These are phyloP conservation scores for Paracorniculantispora psalliotae DNA, from an alignment of 2,329 filamentous ascomycete species.

Conservation along the genomic window DNA sequence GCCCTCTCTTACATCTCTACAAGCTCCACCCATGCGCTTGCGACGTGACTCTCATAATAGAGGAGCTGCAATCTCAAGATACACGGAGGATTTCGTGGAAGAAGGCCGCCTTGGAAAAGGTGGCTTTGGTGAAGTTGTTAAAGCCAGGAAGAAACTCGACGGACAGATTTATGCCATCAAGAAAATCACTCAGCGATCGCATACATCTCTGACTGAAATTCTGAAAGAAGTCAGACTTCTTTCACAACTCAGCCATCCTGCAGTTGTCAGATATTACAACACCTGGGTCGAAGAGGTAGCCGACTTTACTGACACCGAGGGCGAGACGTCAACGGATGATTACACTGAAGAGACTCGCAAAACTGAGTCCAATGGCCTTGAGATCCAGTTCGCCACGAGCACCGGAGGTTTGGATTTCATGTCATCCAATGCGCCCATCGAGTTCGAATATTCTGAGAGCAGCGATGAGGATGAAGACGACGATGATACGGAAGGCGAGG, in stretches of 20 bases:
- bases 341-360: conserved; percentile 33
- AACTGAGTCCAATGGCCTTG: conserved; percentile 36
- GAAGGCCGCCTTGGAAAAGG: conserved; percentile 85
- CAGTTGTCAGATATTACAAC: conserved; percentile 84
- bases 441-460: conserved; percentile 64
- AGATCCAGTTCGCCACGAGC: conserved; percentile 62
- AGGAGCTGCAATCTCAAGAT: conserved; percentile 60
- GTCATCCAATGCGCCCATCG: conserved; percentile 75
- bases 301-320: conserved; percentile 50
- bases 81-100: conserved; percentile 85
- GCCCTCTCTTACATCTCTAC: conserved; percentile 39
- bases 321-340: conserved; percentile 50
- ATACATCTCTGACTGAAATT: conserved; percentile 74
- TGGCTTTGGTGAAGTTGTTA: conserved; percentile 93
- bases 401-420: conserved; percentile 88
- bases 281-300: conserved; percentile 81
- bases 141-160: conserved; percentile 90
- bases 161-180: conserved; percentile 94
- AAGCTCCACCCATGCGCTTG: conserved; percentile 42
- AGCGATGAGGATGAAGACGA: conserved; percentile 42
- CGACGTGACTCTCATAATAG: conserved; percentile 59
- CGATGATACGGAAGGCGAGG: conserved; percentile 42
- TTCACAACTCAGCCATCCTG: conserved; percentile 87
- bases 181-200: conserved; percentile 82
- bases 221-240: conserved; percentile 81